Base-by-base conservation (phyloP, 148 eudicot species). In the Persicaria tinctoria region DNA sequence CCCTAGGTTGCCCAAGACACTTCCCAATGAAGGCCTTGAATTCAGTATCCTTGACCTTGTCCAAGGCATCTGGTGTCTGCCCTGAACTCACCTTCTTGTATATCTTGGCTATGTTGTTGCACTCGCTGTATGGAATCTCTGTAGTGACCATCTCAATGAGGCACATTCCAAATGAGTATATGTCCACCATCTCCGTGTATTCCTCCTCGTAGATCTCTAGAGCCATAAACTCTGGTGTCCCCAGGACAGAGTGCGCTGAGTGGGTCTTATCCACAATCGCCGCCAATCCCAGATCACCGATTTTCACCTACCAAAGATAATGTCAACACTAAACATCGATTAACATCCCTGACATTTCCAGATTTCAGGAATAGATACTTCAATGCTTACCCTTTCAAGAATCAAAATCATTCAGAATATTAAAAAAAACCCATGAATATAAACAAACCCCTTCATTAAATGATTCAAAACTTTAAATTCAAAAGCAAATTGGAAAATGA, bases 141-240 rank as follows among this genome's bases (percentile, higher is more conserved):
- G 86, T 75, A 5, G 97, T 92, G 8, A 85, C 90, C 97, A 92
- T 85, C 79, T 92, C 97, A 4, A 92, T 81, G 75, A 92, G 72
- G 76, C 89, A 88, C 92, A 92, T 85, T 10, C 97, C 97, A 20
- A 92, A 92, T 0, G 96, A 90, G 79, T 90, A 92, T 54, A 90
- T 87, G 81, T 92, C 97, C 11, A 90, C 87, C 59, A 83, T 41
- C 57, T 92, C 97, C 0, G 92, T 92, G 86, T 92, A 92, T 75
- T 92, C 87, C 76, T 90, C 93, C 71, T 92, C 96, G 14, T 92
- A 90, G 6, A 92, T 82, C 79, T 92, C 95, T 0, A 93, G 97
- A 48, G 97, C 97, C 95, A 92, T 90, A 62, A 82, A 92, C 73
- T 92, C 97, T 1, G 96, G 97, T 46, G 95, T 89, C 68, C 97